Conservation (phyloP, 2,329 filamentous ascomycete species). For the Aureobasidium zeae region DNA sequence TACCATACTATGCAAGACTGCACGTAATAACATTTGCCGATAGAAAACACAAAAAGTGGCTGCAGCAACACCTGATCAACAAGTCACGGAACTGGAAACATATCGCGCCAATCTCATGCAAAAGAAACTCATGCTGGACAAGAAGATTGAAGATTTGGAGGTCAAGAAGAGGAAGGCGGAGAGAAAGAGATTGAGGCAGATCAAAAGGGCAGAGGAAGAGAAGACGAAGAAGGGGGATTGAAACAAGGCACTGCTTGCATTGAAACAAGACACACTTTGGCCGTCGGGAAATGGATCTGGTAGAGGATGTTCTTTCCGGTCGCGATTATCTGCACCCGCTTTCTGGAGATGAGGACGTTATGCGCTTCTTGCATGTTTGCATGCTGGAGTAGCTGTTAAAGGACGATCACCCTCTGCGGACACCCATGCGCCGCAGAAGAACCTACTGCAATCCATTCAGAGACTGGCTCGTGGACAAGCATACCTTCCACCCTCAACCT, state of each 20-base stretch:
- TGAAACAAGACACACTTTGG: not conserved
- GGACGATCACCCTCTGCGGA: too few relatives aligned
- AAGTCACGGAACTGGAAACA: constrained; percentile 45
- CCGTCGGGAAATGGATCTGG: too few relatives aligned
- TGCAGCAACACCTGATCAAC: constrained; percentile 45
- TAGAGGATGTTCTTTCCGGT: too few relatives aligned
- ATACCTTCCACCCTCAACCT: too few relatives aligned
- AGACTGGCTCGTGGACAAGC: too few relatives aligned
- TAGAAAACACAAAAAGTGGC: constrained; percentile 34
- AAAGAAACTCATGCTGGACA: constrained; percentile 46
- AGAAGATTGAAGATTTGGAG: constrained; percentile 46
- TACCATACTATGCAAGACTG: too few relatives aligned
- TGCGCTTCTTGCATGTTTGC: too few relatives aligned
- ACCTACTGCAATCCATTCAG: too few relatives aligned
- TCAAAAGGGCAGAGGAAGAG: constrained; percentile 4
- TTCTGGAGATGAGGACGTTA: too few relatives aligned
- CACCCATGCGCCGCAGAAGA: too few relatives aligned
- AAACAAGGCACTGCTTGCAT: too few relatives aligned
- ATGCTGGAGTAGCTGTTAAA: too few relatives aligned
- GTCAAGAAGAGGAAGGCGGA: constrained; percentile 26
- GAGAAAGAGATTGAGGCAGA: constrained; percentile 2
- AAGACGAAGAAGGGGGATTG: constrained; percentile 6
- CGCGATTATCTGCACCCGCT: not conserved
- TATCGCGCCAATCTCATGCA: constrained; percentile 41
- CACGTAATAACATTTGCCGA: not conserved